Evolutionary conservation across 73 alveolate genomes (phyloP).

Genomic region (Symbiodinium natans): DNA sequence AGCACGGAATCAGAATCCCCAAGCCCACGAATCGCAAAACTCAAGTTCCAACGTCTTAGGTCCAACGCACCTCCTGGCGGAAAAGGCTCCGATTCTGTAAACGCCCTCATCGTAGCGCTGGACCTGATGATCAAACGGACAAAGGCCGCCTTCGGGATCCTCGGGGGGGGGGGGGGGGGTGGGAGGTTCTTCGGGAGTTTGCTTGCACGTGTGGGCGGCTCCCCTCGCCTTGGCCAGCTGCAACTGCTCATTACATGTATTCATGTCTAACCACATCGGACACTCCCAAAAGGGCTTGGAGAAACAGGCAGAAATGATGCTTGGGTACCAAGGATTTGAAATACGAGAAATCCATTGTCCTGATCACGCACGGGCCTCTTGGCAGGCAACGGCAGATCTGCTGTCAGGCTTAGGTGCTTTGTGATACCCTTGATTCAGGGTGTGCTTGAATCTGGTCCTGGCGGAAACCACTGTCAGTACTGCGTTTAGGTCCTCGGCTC

Average conservation of each 20-base stretch:
- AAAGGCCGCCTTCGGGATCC: not conserved
- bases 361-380: constrained; percentile 57
- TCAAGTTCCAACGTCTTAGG: not conserved
- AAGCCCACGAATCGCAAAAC: not conserved
- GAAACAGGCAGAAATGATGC: too few relatives aligned
- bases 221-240: too few relatives aligned
- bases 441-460: not conserved
- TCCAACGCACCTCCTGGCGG: constrained; percentile 34
- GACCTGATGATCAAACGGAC: constrained; percentile 70
- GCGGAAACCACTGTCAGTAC: not conserved
- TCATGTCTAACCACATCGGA: too few relatives aligned
- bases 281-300: too few relatives aligned
- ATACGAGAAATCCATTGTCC: constrained; percentile 14
- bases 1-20: not conserved
- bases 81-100: not conserved
- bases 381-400: not conserved
- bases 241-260: too few relatives aligned
- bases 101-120: constrained; percentile 57
- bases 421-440: not conserved
- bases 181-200: too few relatives aligned
- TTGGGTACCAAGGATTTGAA: constrained; percentile 15
- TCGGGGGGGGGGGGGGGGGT: not conserved
- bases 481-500: constrained; percentile 58
- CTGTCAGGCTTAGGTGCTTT: not conserved
- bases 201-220: too few relatives aligned